phyloP scores from a whole-genome alignment of 768 basidiomycete genomes.

The Lactifluus pinguis region DNA sequence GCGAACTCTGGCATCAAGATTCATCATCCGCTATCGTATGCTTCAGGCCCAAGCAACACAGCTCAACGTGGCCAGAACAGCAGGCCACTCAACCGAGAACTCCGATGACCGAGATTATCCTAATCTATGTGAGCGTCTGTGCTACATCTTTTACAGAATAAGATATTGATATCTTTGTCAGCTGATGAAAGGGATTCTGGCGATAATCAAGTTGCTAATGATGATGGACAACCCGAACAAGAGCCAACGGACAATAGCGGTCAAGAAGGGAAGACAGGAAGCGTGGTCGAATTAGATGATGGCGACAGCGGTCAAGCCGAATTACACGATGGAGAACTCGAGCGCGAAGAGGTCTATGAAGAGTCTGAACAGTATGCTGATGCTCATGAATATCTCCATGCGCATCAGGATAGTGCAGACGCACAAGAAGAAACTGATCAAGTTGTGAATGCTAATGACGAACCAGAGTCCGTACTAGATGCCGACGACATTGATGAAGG shows the following conservation, averaged over 20 bases:
- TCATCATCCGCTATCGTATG: slow-evolving; percentile 17
- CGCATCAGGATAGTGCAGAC: not conserved
- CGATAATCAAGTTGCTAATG: not conserved
- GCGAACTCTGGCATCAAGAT: slow-evolving; percentile 15
- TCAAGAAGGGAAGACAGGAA: not conserved
- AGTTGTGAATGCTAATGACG: slow-evolving; percentile 7
- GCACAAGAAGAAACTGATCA: slow-evolving; percentile 8
- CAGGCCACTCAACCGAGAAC: not conserved
- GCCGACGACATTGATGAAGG: slow-evolving; percentile 1
- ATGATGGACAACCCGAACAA: not conserved
- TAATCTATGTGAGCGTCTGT: not conserved
- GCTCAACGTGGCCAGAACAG: not conserved
- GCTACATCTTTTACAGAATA: not conserved
- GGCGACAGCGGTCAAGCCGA: not conserved
- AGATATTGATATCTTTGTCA: not conserved
- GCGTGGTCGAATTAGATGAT: not conserved
- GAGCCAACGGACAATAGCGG: not conserved
- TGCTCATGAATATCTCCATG: slow-evolving; percentile 2
- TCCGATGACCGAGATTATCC: not conserved
- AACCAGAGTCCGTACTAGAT: slow-evolving; percentile 5
- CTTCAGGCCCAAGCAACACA: slow-evolving; percentile 15
- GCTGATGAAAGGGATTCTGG: not conserved
- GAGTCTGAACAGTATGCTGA: slow-evolving; percentile 10
- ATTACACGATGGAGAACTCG: not conserved
- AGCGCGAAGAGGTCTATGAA: not conserved